Percentiles rank a stretch among this genome's conserved stretches.
phyloP scores from a whole-genome alignment of 2,329 filamentous ascomycete species.

The Rutstroemia sp. region DNA sequence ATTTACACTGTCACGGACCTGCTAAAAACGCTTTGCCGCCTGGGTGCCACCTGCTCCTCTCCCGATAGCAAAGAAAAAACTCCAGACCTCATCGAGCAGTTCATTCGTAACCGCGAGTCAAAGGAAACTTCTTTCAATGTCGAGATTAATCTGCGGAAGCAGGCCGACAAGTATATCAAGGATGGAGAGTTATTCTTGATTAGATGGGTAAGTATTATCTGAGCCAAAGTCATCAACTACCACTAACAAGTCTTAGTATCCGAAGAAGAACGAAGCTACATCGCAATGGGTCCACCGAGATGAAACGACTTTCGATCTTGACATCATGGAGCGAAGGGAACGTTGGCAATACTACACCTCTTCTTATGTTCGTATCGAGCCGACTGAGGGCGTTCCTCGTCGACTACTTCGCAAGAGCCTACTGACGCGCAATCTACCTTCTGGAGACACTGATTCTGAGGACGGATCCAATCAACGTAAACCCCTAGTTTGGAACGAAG shows the following conservation, averaged over 20 bases:
- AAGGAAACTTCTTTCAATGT: slow-evolving; percentile 84
- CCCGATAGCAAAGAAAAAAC: slow-evolving; percentile 90
- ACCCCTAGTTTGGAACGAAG: slow-evolving; percentile 55
- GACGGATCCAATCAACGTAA: slow-evolving; percentile 53
- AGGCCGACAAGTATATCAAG: slow-evolving; percentile 86
- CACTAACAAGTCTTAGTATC: slow-evolving; percentile 43
- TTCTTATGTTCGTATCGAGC: slow-evolving; percentile 80
- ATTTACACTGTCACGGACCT: slow-evolving; percentile 90
- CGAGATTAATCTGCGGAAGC: slow-evolving; percentile 85
- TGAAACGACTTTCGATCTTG: slow-evolving; percentile 74
- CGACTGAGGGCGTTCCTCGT: slow-evolving; percentile 70
- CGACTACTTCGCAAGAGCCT: slow-evolving; percentile 57
- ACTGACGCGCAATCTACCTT: slow-evolving; percentile 63
- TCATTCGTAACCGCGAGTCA: slow-evolving; percentile 71
- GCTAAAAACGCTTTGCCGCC: slow-evolving; percentile 70
- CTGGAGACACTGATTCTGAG: slow-evolving; percentile 53
- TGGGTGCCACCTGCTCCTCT: slow-evolving; percentile 76
- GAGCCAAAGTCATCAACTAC: not conserved
- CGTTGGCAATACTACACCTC: slow-evolving; percentile 95
- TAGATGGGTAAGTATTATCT: slow-evolving; percentile 66
- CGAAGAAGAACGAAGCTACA: slow-evolving; percentile 58
- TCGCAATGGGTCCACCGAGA: slow-evolving; percentile 64
- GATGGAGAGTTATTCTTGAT: slow-evolving; percentile 89
- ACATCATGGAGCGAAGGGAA: slow-evolving; percentile 76
- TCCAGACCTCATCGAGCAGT: slow-evolving; percentile 80